These are phyloP conservation scores for Gamarada debralockiae DNA, from an alignment of 495 filamentous ascomycete species.

Conservation along the genomic window DNA sequence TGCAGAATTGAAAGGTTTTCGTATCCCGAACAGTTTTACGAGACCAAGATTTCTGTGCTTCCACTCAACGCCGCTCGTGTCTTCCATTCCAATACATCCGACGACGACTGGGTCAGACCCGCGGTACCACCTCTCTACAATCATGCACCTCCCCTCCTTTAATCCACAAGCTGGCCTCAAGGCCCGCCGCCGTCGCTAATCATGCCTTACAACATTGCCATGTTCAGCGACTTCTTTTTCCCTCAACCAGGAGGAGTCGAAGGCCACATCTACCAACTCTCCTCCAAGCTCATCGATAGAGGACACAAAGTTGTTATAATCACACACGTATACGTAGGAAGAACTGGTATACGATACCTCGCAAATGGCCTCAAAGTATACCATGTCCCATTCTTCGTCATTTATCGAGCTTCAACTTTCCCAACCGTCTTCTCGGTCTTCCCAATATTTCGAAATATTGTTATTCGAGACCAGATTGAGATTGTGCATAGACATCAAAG, in stretches of 20 bases:
- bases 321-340: slow-evolving; percentile 90
- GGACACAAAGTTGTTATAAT: slow-evolving; percentile 98
- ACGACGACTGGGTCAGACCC: too few relatives aligned
- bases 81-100: not conserved
- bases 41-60: too few relatives aligned
- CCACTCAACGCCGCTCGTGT: too few relatives aligned
- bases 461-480: slow-evolving; percentile 88
- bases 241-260: slow-evolving; percentile 95
- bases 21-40: slow-evolving; percentile 7
- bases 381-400: slow-evolving; percentile 91
- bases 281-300: slow-evolving; percentile 91
- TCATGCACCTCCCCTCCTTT: too few relatives aligned
- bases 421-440: slow-evolving; percentile 99
- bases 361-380: slow-evolving; percentile 98
- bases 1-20: slow-evolving; percentile 23
- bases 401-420: slow-evolving; percentile 92
- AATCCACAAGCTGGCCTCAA: too few relatives aligned
- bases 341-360: slow-evolving; percentile 89
- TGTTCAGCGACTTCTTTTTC: slow-evolving; percentile 99
- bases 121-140: too few relatives aligned
- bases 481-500: slow-evolving; percentile 96
- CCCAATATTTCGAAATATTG: slow-evolving; percentile 93
- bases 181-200: not conserved
- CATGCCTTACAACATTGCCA: slow-evolving; percentile 66
- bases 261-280: slow-evolving; percentile 97